Percentiles rank a stretch among this genome's conserved stretches.
phyloP scores from a whole-genome alignment of 1,139 yeast species.

The Saccharomyces hybrid region DNA sequence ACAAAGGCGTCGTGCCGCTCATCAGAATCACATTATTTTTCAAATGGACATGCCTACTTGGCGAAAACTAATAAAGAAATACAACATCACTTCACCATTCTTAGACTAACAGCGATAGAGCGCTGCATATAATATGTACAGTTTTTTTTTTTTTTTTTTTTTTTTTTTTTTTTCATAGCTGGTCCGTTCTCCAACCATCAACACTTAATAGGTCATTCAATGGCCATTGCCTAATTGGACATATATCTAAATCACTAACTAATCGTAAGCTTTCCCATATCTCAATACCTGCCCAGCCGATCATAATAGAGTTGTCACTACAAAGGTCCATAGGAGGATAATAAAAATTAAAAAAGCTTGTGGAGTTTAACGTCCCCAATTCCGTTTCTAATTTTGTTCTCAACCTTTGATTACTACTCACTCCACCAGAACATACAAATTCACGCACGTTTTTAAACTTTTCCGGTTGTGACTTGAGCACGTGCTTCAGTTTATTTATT shows the following conservation, averaged over 20 bases:
- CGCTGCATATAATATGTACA: not conserved
- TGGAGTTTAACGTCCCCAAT: conserved; percentile 20
- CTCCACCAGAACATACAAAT: conserved; percentile 90
- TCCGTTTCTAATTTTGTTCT: conserved; percentile 43
- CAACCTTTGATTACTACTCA: conserved; percentile 65
- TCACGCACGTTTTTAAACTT: conserved; percentile 42
- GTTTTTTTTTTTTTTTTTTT: not conserved
- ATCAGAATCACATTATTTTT: conserved; percentile 58
- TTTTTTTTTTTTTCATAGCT: not conserved
- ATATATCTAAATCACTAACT: conserved; percentile 44
- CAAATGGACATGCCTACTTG: conserved; percentile 62
- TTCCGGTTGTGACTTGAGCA: conserved; percentile 39
- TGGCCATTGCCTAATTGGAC: conserved; percentile 75
- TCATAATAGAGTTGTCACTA: conserved; percentile 95
- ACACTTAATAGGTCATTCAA: conserved; percentile 41
- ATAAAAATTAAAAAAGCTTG: conserved; percentile 35
- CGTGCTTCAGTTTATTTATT: conserved; percentile 52
- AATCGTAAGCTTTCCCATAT: conserved; percentile 48
- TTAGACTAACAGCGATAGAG: conserved; percentile 34
- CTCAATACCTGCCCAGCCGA: conserved; percentile 95
- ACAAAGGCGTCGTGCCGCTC: conserved; percentile 27
- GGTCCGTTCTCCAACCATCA: conserved; percentile 43
- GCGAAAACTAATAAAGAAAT: conserved; percentile 45
- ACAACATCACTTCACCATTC: conserved; percentile 47
- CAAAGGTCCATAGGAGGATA: conserved; percentile 72